These are phyloP conservation scores for Tetrahymena thermophila DNA, from an alignment of 73 alveolate genomes.

Conservation along the genomic window DNA sequence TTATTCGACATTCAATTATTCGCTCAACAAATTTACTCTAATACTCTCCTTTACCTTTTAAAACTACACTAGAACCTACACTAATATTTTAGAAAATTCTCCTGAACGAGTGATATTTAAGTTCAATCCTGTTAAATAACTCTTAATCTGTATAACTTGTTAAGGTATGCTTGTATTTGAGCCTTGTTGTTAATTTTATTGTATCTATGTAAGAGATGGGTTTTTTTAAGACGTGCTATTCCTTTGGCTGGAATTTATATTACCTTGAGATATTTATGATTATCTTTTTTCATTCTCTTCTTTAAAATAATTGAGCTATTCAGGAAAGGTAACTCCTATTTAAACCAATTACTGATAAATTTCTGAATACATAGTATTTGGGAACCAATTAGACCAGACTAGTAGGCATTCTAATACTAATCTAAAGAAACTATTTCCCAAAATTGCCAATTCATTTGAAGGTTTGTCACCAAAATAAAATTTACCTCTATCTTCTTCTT, in stretches of 20 bases:
- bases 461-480: background rate
- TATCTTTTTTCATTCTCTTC: background rate
- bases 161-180: background rate
- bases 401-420: background rate
- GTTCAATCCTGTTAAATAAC: background rate
- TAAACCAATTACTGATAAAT: background rate
- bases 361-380: background rate
- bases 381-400: background rate
- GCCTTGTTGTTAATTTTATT: background rate
- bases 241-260: background rate
- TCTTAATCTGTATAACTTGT: background rate
- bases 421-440: background rate
- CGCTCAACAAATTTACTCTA: background rate
- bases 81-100: background rate
- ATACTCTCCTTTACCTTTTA: background rate
- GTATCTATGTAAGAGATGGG: background rate
- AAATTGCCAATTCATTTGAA: background rate
- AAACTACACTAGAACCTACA: background rate
- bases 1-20: background rate
- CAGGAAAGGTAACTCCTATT: background rate
- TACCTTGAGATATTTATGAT: background rate
- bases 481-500: background rate
- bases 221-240: background rate
- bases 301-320: background rate
- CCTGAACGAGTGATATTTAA: background rate